Conservation (phyloP, 164 flowering plant species). For the Protea cynaroides region DNA sequence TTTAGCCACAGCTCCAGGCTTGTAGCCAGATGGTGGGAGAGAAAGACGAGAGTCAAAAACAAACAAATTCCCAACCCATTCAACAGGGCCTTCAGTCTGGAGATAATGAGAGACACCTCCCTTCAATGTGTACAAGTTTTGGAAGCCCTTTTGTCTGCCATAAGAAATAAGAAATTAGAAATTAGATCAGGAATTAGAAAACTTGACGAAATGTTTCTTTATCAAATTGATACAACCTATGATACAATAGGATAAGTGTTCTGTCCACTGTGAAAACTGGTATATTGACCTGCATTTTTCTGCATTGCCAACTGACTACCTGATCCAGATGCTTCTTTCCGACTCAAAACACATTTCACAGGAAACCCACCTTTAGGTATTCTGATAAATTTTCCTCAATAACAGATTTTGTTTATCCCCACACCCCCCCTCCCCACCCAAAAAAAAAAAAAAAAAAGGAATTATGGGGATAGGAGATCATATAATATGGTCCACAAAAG, state of each 20-base stretch:
- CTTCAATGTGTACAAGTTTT: conserved; percentile 74
- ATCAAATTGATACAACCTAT: background rate
- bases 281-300: background rate
- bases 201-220: background rate
- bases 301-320: background rate
- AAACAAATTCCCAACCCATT: conserved; percentile 87
- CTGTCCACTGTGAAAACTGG: background rate
- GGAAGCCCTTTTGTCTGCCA: conserved; percentile 72
- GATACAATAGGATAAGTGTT: background rate
- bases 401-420: too few species aligned
- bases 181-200: background rate
- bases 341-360: too few species aligned
- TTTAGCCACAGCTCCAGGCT: conserved; percentile 29
- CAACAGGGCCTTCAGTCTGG: conserved; percentile 63
- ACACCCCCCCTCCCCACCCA: too few species aligned
- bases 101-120: conserved; percentile 92
- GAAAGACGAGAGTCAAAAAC: conserved; percentile 91
- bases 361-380: too few species aligned
- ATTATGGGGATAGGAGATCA: too few species aligned
- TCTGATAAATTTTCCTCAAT: too few species aligned
- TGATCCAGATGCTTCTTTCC: too few species aligned
- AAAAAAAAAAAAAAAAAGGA: too few species aligned
- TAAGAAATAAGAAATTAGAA: background rate
- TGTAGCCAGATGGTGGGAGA: conserved; percentile 73
- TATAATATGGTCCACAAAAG: too few species aligned